Conservation (phyloP, 306 rosid species). For the Casuarina glauca region DNA sequence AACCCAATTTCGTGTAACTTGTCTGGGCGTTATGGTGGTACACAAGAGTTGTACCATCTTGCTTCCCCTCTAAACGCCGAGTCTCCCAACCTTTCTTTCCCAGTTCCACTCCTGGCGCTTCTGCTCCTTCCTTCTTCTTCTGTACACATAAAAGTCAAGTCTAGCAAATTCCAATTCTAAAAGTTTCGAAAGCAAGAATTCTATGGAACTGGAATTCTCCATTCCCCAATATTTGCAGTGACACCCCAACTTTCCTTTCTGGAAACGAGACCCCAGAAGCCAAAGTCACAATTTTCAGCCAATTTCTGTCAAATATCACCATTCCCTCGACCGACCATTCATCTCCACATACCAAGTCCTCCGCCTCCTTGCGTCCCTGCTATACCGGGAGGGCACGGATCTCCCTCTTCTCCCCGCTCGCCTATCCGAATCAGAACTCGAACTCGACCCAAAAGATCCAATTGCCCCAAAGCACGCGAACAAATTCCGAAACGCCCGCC, state of each 20-base stretch:
- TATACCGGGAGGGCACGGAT: conserved; percentile 16
- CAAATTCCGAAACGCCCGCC: conserved; percentile 35
- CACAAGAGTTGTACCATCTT: conserved; percentile 24
- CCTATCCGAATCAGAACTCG: conserved; percentile 27
- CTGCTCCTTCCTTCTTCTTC: conserved; percentile 19
- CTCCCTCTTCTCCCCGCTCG: conserved; percentile 27
- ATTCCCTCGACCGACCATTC: conserved; percentile 51
- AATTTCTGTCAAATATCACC: conserved; percentile 32
- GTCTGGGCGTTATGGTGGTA: neutral
- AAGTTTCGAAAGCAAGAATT: neutral
- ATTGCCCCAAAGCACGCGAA: conserved; percentile 57
- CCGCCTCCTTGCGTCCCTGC: conserved; percentile 26
- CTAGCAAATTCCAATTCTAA: neutral
- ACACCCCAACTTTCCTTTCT: neutral
- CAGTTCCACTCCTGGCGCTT: neutral
- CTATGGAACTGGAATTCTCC: neutral
- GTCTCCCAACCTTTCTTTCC: neutral
- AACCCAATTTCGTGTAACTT: conserved; percentile 32
- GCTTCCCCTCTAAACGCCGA: conserved; percentile 10
- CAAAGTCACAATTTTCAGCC: conserved; percentile 15
- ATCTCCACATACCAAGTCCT: conserved; percentile 87
- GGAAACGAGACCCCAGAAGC: conserved; percentile 18
- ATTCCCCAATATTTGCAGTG: conserved; percentile 31
- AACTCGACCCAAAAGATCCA: conserved; percentile 19
- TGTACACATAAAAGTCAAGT: conserved; percentile 6